Evolutionary conservation across 2,329 filamentous ascomycete genomes (phyloP).

Genomic region (Alternaria triticina): DNA sequence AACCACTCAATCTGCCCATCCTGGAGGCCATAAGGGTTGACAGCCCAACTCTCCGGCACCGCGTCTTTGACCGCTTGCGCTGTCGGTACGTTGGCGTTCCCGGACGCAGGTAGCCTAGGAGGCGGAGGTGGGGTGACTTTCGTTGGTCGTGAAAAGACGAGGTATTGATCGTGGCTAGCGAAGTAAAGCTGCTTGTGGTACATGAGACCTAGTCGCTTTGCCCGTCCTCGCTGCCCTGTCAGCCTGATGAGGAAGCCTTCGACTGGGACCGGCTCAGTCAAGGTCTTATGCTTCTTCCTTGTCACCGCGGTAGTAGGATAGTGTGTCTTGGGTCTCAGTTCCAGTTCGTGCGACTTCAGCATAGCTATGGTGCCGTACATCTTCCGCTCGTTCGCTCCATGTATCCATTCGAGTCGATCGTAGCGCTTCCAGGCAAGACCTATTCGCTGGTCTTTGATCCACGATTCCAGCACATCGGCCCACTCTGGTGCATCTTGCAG

Average conservation of each 20-base stretch:
- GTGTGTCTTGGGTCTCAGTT: constrained; percentile 69
- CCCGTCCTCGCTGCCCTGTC: constrained; percentile 67
- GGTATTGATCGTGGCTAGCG: constrained; percentile 66
- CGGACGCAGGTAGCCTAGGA: constrained; percentile 57
- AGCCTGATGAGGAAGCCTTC: constrained; percentile 71
- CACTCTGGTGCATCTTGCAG: constrained; percentile 64
- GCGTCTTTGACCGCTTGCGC: constrained; percentile 61
- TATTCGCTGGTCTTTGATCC: constrained; percentile 64
- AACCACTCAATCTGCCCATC: constrained; percentile 65
- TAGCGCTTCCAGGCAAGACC: constrained; percentile 74
- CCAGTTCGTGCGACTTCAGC: constrained; percentile 69
- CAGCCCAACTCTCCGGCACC: constrained; percentile 66
- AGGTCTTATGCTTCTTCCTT: constrained; percentile 47
- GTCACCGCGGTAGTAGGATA: constrained; percentile 62
- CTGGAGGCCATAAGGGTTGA: constrained; percentile 66
- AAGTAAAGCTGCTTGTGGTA: constrained; percentile 72
- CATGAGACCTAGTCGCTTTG: constrained; percentile 64
- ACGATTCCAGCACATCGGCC: constrained; percentile 64
- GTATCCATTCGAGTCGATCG: constrained; percentile 71
- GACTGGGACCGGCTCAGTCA: constrained; percentile 66
- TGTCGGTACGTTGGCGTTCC: constrained; percentile 58
- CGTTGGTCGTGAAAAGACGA: constrained; percentile 67
- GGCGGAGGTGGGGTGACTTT: constrained; percentile 64
- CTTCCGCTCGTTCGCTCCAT: constrained; percentile 68
- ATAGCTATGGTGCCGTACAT: constrained; percentile 75